phyloP scores from a whole-genome alignment of 441 rosid species.

The Capsella rubella region DNA sequence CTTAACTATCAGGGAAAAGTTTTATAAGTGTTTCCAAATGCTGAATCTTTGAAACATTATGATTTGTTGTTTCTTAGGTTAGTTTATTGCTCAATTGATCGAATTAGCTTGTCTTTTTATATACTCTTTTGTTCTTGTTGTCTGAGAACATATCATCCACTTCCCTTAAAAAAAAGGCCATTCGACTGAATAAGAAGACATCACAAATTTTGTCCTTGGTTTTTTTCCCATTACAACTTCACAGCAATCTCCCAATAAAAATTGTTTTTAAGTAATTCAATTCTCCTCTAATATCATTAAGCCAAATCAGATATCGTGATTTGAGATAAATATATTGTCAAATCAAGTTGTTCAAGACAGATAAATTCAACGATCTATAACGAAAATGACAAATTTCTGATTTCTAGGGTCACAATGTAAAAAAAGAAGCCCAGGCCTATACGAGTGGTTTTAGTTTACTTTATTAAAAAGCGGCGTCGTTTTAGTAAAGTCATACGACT shows the following conservation, averaged over 20 bases:
- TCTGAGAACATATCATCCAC: conserved; percentile 6
- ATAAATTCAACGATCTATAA: not conserved
- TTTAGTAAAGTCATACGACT: too few species aligned
- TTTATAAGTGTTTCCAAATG: conserved; percentile 3
- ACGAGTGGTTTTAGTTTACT: not conserved
- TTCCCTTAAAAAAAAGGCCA: conserved; percentile 8
- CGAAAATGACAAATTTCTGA: not conserved
- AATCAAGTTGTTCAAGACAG: too few species aligned
- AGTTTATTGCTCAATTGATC: conserved; percentile 4
- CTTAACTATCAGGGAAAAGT: conserved; percentile 4
- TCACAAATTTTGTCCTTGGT: not conserved
- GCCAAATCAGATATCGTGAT: not conserved
- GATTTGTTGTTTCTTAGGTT: conserved; percentile 33
- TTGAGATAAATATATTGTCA: too few species aligned
- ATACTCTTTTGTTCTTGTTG: not conserved
- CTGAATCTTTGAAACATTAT: conserved; percentile 18
- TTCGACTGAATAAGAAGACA: conserved; percentile 12
- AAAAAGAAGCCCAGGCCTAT: not conserved
- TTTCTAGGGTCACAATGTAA: not conserved
- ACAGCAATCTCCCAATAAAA: not conserved
- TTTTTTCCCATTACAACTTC: not conserved
- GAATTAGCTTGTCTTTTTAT: not conserved
- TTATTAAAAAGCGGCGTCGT: not conserved
- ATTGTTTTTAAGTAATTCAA: not conserved
- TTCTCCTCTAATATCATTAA: not conserved